Conservation (phyloP, 441 rosid species). For the Pelargonium cotyledonis region DNA sequence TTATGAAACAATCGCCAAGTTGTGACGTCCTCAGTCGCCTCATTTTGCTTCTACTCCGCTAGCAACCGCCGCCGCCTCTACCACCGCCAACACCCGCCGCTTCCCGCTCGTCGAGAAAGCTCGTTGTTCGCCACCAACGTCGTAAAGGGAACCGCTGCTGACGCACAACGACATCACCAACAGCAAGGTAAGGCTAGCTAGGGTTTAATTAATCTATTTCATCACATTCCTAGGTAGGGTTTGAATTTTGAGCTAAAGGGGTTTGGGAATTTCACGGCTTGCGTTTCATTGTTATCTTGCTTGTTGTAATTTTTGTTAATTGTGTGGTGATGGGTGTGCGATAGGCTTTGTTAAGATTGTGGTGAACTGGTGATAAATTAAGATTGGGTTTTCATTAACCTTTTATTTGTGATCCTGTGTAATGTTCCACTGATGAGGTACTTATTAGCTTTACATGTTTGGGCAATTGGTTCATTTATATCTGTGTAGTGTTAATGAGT, state of each 20-base stretch:
- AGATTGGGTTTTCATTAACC: neutral
- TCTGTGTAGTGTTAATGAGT: neutral
- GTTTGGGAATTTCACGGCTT: neutral
- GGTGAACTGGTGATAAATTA: neutral
- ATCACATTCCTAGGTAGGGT: neutral
- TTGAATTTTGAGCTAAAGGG: neutral
- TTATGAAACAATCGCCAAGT: no score
- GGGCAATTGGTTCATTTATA: neutral
- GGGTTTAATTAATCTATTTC: neutral
- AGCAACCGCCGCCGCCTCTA: no score
- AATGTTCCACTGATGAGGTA: neutral
- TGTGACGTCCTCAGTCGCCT: no score
- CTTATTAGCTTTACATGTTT: neutral
- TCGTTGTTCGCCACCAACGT: no score
- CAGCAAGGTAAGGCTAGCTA: no score
- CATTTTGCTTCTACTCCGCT: no score
- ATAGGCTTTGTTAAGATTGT: neutral
- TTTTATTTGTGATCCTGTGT: neutral
- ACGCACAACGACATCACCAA: no score
- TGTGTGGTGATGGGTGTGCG: neutral
- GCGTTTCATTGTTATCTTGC: neutral
- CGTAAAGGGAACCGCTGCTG: no score
- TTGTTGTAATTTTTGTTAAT: neutral
- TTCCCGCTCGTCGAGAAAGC: no score
- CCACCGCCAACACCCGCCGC: no score